Evolutionary conservation across 345 rosid species (phyloP).

Genomic region (Arabidopsis arenosa): DNA sequence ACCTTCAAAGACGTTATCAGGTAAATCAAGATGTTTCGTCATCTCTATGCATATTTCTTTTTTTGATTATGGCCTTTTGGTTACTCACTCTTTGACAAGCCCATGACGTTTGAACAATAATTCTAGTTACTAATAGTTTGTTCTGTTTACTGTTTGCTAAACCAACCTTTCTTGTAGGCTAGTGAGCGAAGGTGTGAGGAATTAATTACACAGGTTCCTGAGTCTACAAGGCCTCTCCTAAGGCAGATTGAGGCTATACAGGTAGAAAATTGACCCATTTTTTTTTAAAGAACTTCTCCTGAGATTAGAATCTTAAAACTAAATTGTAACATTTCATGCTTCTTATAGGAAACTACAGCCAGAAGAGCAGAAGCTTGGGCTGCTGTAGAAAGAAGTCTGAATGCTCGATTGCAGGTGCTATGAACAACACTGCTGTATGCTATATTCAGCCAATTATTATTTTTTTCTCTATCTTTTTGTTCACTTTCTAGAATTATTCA

Average conservation of each 20-base stretch:
- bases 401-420: constrained; percentile 85
- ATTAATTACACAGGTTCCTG: constrained; percentile 96
- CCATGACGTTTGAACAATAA: constrained; percentile 10
- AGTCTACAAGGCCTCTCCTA: constrained; percentile 96
- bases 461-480: constrained; percentile 14
- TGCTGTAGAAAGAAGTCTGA: constrained; percentile 94
- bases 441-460: constrained; percentile 16
- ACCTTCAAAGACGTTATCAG: constrained; percentile 93
- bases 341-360: constrained; percentile 78
- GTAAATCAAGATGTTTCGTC: constrained; percentile 47
- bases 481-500: constrained; percentile 41
- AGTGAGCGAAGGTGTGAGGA: constrained; percentile 99
- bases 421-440: constrained; percentile 25
- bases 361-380: constrained; percentile 97
- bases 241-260: constrained; percentile 99
- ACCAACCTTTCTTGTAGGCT: constrained; percentile 57
- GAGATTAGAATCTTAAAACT: constrained; percentile 6
- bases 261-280: constrained; percentile 51
- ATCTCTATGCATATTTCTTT: constrained; percentile 1
- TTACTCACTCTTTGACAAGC: no score
- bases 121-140: constrained; percentile 16
- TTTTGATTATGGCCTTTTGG: constrained; percentile 23
- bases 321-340: constrained; percentile 20
- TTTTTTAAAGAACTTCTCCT: constrained; percentile 14
- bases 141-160: constrained; percentile 27